Evolutionary conservation across 2,329 filamentous ascomycete genomes (phyloP).

Genomic region (Hirsutella minnesotensis): DNA sequence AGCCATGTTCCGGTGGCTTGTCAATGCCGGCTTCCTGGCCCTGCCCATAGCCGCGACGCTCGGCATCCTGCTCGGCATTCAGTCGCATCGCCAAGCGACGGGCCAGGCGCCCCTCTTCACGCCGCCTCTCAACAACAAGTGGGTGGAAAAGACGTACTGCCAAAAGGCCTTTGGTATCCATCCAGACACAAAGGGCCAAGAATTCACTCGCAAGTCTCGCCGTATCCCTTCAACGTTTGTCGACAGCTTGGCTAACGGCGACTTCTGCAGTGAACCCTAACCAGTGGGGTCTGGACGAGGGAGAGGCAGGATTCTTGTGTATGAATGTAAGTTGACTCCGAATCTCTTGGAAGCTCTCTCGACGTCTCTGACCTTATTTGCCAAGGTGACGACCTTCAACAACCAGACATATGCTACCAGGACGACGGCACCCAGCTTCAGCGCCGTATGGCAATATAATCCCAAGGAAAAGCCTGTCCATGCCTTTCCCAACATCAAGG

Average conservation of each 20-base stretch:
- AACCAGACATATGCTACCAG: conserved; percentile 37
- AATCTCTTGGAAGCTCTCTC: not conserved
- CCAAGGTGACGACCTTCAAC: conserved; percentile 34
- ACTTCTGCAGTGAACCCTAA: conserved; percentile 37
- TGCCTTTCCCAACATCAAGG: conserved; percentile 40
- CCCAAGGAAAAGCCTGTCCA: conserved; percentile 32
- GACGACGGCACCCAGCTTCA: conserved; percentile 34
- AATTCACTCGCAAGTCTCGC: conserved; percentile 32
- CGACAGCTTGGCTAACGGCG: not conserved
- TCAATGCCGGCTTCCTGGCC: conserved; percentile 37
- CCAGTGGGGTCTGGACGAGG: conserved; percentile 35
- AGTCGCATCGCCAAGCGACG: conserved; percentile 27
- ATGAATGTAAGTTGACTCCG: conserved; percentile 39
- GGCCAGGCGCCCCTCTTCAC: conserved; percentile 34
- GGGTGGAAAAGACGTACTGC: conserved; percentile 25
- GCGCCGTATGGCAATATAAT: conserved; percentile 42
- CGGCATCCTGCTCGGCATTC: conserved; percentile 36
- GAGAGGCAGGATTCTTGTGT: conserved; percentile 29
- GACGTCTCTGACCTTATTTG: not conserved
- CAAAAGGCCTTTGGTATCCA: conserved; percentile 32
- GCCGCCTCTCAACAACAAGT: conserved; percentile 16
- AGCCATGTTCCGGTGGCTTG: conserved; percentile 29
- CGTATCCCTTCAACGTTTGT: not conserved
- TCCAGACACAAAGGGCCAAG: conserved; percentile 27
- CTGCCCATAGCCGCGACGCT: conserved; percentile 37